Evolutionary conservation across 164 flowering plant genomes (phyloP), one percentile per base, ranked within the genome.

Genomic region (Brasenia schreberi): DNA sequence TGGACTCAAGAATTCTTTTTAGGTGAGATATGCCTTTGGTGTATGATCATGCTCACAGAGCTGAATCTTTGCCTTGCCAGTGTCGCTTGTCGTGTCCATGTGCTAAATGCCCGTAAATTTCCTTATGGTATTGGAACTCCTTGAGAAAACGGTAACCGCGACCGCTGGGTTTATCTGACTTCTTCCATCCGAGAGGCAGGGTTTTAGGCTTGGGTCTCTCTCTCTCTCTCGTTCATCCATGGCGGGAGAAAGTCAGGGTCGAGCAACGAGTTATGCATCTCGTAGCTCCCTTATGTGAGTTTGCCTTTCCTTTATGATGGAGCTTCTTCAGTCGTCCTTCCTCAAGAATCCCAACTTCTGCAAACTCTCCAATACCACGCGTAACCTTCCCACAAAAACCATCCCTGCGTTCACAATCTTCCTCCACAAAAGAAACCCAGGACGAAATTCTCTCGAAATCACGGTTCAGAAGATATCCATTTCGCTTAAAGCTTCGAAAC

Each of bases 401-500:
- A 7, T 7, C 12, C 53, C 5, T 7, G 53, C 53, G 11, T 45
- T 45, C 12, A 45, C 53, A 45, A 45, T 6, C 53, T 45, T 45
- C 53, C 7, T 45, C 53, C 53, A 23, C 27, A 23, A 23, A 23
- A 23, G 27, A 23, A 23, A 23, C 27, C 27, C 27, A 23, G 27
- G 27, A 23, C 27, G 7, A 12, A 45, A 45, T 45, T 45, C 53
- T 7, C 53, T 45, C 11, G 53, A 45, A 5, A 45, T 12, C 12
- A 45, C 7, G 53, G 12, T 7, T 45, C 53, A 45, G 12, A 3
- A 12, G 53, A 45, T 45, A 45, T 6, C 53, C 53, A 45, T 45
- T 10, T 81, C 84, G 18, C 76, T 84, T 17, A 76, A 83, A 5
- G 67, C 69, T 52, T 69, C 81, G 16, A 74, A 65, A 63, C 84